Evolutionary conservation across 31 red algal genomes (phyloP).

Genomic region (Odonthalia washingtoniensis): DNA sequence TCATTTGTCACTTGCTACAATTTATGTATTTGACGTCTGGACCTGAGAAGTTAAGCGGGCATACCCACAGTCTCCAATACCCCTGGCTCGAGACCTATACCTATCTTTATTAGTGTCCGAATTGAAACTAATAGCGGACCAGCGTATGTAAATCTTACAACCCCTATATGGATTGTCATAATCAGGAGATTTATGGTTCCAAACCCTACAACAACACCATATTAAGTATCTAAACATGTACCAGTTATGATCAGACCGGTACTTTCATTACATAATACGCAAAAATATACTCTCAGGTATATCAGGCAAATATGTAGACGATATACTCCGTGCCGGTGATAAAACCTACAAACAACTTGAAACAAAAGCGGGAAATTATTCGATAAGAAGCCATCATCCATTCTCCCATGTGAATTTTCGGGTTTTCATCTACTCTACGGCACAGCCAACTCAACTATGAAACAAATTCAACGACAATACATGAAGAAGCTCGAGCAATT

Average conservation of each 20-base stretch:
- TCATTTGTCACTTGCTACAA: not conserved
- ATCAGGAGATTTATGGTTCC: too few relatives aligned
- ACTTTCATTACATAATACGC: not conserved
- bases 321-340: slow-evolving; percentile 24
- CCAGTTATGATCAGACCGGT: slow-evolving; percentile 19
- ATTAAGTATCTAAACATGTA: slow-evolving; percentile 13
- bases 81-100: too few relatives aligned
- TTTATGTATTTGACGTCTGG: not conserved
- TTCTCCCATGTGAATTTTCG: slow-evolving; percentile 20
- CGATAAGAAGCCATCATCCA: not conserved
- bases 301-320: slow-evolving; percentile 31
- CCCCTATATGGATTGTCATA: slow-evolving; percentile 1
- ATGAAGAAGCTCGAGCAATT: too few relatives aligned
- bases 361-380: not conserved
- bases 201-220: slow-evolving; percentile 40
- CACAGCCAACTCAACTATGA: too few relatives aligned
- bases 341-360: not conserved
- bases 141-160: too few relatives aligned
- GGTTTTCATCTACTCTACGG: too few relatives aligned
- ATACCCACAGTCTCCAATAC: too few relatives aligned
- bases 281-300: not conserved
- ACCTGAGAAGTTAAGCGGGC: too few relatives aligned
- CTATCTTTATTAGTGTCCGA: too few relatives aligned
- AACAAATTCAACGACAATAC: too few relatives aligned
- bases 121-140: too few relatives aligned